These are phyloP conservation scores for Cronartium quercuum DNA, from an alignment of 1,284 basidiomycete genomes.

Conservation along the genomic window DNA sequence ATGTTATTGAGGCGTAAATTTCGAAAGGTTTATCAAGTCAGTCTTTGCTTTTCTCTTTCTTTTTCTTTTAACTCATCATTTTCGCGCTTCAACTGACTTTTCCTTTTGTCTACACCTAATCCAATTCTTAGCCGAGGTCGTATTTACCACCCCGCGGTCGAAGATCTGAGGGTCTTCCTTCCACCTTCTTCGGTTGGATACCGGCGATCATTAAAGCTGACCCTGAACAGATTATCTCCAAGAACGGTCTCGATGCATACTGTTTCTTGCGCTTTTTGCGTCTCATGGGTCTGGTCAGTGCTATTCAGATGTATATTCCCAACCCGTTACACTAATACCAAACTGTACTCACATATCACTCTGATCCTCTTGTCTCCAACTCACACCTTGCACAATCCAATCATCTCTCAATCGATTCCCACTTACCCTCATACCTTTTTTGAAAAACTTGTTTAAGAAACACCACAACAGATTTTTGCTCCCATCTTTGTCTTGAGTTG, in stretches of 20 bases:
- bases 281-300: conserved; percentile 56
- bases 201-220: conserved; percentile 48
- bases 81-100: background rate
- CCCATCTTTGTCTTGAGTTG: conserved; percentile 45
- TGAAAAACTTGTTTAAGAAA: background rate
- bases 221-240: conserved; percentile 46
- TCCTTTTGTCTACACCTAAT: background rate
- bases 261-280: conserved; percentile 83
- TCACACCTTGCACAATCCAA: conserved; percentile 55
- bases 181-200: conserved; percentile 50
- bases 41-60: conserved; percentile 43
- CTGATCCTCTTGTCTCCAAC: background rate
- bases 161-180: conserved; percentile 48
- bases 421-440: background rate
- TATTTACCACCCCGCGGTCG: conserved; percentile 39
- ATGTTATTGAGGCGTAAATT: conserved; percentile 49
- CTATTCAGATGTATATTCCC: conserved; percentile 66
- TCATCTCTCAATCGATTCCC: conserved; percentile 39
- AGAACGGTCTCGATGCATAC: conserved; percentile 89
- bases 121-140: conserved; percentile 12
- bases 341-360: background rate
- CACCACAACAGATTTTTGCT: conserved; percentile 50
- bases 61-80: background rate
- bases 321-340: background rate
- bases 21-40: conserved; percentile 50